phyloP scores from a whole-genome alignment of 345 rosid species.

The Sisymbrium altissimum region DNA sequence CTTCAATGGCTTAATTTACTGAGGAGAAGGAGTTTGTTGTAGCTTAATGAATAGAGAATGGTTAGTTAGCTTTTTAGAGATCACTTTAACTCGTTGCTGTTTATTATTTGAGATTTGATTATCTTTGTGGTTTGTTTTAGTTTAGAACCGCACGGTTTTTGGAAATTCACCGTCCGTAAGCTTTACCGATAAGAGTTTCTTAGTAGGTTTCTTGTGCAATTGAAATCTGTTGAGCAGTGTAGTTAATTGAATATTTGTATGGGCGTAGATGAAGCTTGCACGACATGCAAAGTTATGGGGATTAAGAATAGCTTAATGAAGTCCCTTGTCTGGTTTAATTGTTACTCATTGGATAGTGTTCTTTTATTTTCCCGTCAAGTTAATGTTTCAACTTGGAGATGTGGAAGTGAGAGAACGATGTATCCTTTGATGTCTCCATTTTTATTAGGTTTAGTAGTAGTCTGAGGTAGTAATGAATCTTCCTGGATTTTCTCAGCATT shows the following conservation, averaged over 20 bases:
- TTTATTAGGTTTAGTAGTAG: neutral
- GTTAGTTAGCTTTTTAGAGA: neutral
- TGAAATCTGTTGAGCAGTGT: neutral
- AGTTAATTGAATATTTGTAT: neutral
- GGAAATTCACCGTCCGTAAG: neutral
- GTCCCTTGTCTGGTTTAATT: neutral
- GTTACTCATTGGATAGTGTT: too few relatives aligned
- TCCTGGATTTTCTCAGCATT: conserved; percentile 46
- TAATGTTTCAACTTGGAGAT: neutral
- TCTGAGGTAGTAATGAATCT: conserved; percentile 27
- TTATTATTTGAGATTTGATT: neutral
- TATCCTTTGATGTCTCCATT: neutral
- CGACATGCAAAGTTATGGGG: neutral
- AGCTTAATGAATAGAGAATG: neutral
- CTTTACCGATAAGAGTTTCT: neutral
- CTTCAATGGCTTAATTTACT: too few relatives aligned
- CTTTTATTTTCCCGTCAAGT: too few relatives aligned
- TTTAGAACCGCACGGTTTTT: neutral
- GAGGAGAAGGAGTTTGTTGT: neutral
- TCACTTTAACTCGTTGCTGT: neutral
- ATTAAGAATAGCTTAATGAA: too few relatives aligned
- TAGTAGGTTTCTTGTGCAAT: neutral
- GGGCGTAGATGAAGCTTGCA: neutral
- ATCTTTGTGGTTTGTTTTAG: neutral
- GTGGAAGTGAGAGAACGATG: neutral